Conservation (phyloP, 2,329 filamentous ascomycete genomes). For the Epichloe gansuensis region DNA sequence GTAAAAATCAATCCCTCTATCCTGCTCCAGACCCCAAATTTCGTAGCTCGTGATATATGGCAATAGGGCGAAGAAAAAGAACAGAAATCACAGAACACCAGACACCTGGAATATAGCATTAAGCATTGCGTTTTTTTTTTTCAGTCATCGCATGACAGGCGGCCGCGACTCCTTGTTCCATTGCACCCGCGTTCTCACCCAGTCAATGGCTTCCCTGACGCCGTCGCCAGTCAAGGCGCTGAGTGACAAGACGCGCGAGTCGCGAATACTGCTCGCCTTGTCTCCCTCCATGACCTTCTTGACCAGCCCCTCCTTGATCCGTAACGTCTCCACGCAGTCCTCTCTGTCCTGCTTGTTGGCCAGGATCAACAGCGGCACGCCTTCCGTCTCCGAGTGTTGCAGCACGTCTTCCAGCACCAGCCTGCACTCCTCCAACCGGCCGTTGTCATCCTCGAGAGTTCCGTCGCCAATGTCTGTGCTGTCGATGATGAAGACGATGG, state of each 20-base stretch:
- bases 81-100: background rate
- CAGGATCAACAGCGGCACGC: slow-evolving; percentile 80
- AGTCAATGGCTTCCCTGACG: slow-evolving; percentile 92
- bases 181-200: slow-evolving; percentile 80
- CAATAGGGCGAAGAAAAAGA: background rate
- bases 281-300: slow-evolving; percentile 93
- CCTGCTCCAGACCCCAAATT: slow-evolving; percentile 1
- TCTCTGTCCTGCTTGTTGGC: slow-evolving; percentile 98
- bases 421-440: slow-evolving; percentile 75
- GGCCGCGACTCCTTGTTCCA: slow-evolving; percentile 94
- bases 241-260: slow-evolving; percentile 81
- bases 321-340: slow-evolving; percentile 92
- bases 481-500: slow-evolving; percentile 96
- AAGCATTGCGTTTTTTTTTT: background rate
- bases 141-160: slow-evolving; percentile 72
- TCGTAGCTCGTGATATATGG: slow-evolving; percentile 4
- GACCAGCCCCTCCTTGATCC: slow-evolving; percentile 93
- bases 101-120: background rate
- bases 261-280: slow-evolving; percentile 71
- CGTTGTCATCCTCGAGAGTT: slow-evolving; percentile 40
- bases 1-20: slow-evolving; percentile 4
- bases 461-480: slow-evolving; percentile 86
- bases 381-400: slow-evolving; percentile 74
- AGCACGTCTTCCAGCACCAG: slow-evolving; percentile 83
- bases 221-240: slow-evolving; percentile 82